Evolutionary conservation across 345 rosid species (phyloP).

Genomic region (Odontarrhena argentea): DNA sequence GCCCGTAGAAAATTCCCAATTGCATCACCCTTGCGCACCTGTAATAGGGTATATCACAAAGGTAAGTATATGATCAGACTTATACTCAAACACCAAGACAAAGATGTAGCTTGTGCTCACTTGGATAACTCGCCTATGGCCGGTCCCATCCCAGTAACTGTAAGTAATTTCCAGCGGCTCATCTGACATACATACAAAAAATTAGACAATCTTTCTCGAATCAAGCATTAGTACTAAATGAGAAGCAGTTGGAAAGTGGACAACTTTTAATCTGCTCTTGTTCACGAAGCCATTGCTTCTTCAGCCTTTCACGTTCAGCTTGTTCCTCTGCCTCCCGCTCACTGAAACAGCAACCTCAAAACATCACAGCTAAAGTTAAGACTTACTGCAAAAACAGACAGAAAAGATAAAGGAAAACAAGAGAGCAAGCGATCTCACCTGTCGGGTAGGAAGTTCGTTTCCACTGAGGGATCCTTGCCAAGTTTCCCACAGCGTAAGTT

Average conservation of each 20-base stretch:
- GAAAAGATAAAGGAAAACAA: constrained; percentile 18
- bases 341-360: constrained; percentile 92
- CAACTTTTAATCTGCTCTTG: constrained; percentile 93
- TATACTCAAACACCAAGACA: constrained; percentile 19
- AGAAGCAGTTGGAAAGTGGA: constrained; percentile 1
- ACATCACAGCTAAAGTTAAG: constrained; percentile 55
- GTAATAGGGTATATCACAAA: background rate
- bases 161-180: constrained; percentile 96
- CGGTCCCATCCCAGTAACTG: constrained; percentile 99
- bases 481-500: constrained; percentile 57
- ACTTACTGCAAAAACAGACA: constrained; percentile 6
- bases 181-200: constrained; percentile 48
- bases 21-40: constrained; percentile 88
- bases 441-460: constrained; percentile 96
- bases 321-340: constrained; percentile 99
- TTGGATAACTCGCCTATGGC: constrained; percentile 92
- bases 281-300: constrained; percentile 80
- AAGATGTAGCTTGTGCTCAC: constrained; percentile 45
- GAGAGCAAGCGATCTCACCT: constrained; percentile 58
- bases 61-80: constrained; percentile 7
- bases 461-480: constrained; percentile 97
- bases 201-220: constrained; percentile 22
- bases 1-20: constrained; percentile 89
- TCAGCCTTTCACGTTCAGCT: constrained; percentile 97
- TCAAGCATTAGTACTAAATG: background rate